Percentiles rank a stretch among this genome's conserved stretches.
phyloP scores from a whole-genome alignment of 306 rosid species.

The Lathyrus sativus region DNA sequence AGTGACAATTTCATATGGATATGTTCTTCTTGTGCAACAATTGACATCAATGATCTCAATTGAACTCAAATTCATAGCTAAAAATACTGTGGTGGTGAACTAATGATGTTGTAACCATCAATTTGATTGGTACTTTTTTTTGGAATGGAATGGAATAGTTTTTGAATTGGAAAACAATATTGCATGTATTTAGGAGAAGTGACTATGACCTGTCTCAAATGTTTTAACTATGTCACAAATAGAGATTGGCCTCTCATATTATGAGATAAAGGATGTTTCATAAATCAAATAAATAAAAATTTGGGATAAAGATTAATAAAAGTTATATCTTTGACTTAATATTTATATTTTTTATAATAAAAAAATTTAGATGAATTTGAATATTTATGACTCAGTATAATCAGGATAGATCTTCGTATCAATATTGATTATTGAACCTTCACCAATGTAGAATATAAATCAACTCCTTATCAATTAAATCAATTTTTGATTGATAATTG shows the following conservation, averaged over 20 bases:
- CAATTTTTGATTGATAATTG: too few species aligned
- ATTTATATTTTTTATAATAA: too few species aligned
- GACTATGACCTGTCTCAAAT: not conserved
- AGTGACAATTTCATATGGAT: slow-evolving; percentile 26
- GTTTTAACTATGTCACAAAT: not conserved
- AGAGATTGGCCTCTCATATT: not conserved
- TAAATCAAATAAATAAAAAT: not conserved
- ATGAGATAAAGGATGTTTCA: not conserved
- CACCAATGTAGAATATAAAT: too few species aligned
- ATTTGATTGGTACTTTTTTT: not conserved
- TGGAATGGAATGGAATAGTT: not conserved
- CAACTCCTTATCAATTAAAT: too few species aligned
- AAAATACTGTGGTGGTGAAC: slow-evolving; percentile 17
- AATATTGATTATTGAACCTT: too few species aligned
- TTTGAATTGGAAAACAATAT: slow-evolving; percentile 6
- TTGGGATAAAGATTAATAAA: not conserved
- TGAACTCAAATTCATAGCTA: slow-evolving; percentile 12
- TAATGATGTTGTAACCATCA: slow-evolving; percentile 9
- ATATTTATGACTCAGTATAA: too few species aligned
- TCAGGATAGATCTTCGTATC: too few species aligned
- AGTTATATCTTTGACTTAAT: not conserved
- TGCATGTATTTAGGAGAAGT: slow-evolving; percentile 7
- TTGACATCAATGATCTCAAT: not conserved
- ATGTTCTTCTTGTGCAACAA: not conserved
- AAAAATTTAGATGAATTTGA: too few species aligned